Base-by-base conservation (phyloP, 2,329 filamentous ascomycete species). In the Nemania serpens region DNA sequence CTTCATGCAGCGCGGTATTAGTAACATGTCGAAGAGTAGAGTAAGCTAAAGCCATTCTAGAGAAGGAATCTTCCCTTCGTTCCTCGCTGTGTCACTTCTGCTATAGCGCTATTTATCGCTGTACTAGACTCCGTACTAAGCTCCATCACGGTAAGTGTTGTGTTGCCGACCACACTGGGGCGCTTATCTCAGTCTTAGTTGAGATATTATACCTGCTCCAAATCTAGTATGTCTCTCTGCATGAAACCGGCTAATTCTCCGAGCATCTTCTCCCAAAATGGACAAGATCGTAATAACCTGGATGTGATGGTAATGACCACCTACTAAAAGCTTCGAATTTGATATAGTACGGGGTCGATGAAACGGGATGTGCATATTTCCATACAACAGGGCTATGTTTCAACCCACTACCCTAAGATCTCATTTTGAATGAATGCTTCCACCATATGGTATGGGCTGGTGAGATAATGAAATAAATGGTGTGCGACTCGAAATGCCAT, bases 221-320 rank as follows among this genome's bases (percentile, higher is more conserved):
- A 60, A 58, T 66, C 46, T 50, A 56, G 57, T 18, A 18, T 39
- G 47, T 52, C 55, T 37, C 49, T 53, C 55, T 37, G 47, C 49
- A 56, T 56, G 39, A 53, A 49, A 51, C 50, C 29, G 54, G 39
- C 37, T 61, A 54, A 58, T 62, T 61, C 55, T 58, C 64, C 55
- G 57, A 60, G 29, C 12, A 29, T n/a, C 39, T 13, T 36, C 47
- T 58, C 52, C 55, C 12, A 39, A 42, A 33, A 52, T 45, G 48
- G 58, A 51, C 22, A 61, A 57, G 20, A 55, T 45, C 18, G 37
- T 43, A 49, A 25, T 13, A 52, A 46, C 42, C 48, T 51, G 10
- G 52, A 52, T 54, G 47, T 53, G 47, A 56, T 47, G 20, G 25
- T 36, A 49, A 46, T 42, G 45, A 47, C 43, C 41, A 41, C 22